Conservation (phyloP, 2,329 filamentous ascomycete genomes). For the Leptographium flavum region DNA sequence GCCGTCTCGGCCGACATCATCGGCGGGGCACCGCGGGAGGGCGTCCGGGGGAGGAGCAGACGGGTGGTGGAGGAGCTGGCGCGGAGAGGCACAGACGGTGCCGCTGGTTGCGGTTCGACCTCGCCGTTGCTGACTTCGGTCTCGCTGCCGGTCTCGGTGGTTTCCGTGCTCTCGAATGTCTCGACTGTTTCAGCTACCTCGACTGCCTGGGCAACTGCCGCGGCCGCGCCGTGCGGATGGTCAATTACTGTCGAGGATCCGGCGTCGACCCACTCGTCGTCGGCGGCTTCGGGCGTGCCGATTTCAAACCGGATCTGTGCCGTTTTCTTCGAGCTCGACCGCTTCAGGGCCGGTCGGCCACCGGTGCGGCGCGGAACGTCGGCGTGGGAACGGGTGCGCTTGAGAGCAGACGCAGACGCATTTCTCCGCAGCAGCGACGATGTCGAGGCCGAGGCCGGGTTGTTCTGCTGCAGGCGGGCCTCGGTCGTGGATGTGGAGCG, state of each 20-base stretch:
- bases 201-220: background rate
- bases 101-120: background rate
- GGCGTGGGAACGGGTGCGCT: constrained; percentile 45
- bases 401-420: constrained; percentile 37
- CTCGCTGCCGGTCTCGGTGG: background rate
- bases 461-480: constrained; percentile 26
- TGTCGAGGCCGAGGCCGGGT: constrained; percentile 26
- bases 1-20: constrained; percentile 45
- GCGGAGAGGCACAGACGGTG: background rate
- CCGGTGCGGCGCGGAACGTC: constrained; percentile 36
- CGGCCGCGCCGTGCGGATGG: background rate
- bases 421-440: constrained; percentile 39
- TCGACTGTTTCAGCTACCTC: too few species aligned
- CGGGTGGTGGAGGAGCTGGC: constrained; percentile 19
- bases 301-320: constrained; percentile 49
- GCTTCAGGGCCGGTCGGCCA: constrained; percentile 25
- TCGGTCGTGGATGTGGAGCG: constrained; percentile 35
- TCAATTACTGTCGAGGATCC: constrained; percentile 38
- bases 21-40: constrained; percentile 46
- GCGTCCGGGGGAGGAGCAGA: constrained; percentile 41
- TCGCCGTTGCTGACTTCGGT: background rate
- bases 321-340: constrained; percentile 24
- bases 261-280: constrained; percentile 55
- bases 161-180: too few species aligned
- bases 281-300: constrained; percentile 30